Evolutionary conservation across 495 filamentous ascomycete species (phyloP).

Genomic region (Neurospora sp.): DNA sequence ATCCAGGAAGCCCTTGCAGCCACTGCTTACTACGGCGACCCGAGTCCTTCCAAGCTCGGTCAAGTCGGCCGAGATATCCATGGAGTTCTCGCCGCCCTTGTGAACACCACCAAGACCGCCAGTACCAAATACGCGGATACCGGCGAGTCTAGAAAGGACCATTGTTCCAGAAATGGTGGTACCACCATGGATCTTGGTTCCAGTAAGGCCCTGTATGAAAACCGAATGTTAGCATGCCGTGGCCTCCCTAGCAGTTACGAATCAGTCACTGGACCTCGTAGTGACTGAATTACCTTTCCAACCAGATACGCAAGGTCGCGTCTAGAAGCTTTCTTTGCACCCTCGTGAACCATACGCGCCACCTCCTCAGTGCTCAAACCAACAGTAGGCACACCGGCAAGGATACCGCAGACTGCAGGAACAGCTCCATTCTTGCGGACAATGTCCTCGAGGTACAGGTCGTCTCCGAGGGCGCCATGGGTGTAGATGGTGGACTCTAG

Average conservation of each 20-base stretch:
- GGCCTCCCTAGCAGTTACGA: constrained; percentile 1
- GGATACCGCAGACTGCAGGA: constrained; percentile 83
- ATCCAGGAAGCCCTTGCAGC: constrained; percentile 93
- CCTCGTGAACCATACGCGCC: constrained; percentile 55
- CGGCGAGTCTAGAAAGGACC: constrained; percentile 76
- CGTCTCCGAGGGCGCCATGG: constrained; percentile 73
- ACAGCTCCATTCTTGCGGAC: constrained; percentile 74
- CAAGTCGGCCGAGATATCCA: constrained; percentile 92
- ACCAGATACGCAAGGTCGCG: constrained; percentile 74
- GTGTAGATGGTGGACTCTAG: constrained; percentile 78
- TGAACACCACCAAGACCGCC: constrained; percentile 86
- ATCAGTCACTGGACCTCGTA: neutral
- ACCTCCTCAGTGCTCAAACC: constrained; percentile 64
- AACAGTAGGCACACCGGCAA: constrained; percentile 71
- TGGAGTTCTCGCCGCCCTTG: constrained; percentile 68
- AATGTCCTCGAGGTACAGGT: constrained; percentile 69
- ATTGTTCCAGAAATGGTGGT: constrained; percentile 92
- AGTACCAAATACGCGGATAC: constrained; percentile 89
- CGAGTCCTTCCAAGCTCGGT: constrained; percentile 90
- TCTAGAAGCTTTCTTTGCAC: constrained; percentile 70
- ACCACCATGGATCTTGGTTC: constrained; percentile 66
- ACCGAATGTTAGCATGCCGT: neutral
- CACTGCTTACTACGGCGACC: constrained; percentile 78
- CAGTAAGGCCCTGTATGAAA: constrained; percentile 45
- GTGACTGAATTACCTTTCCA: constrained; percentile 51